Conservation (phyloP, 2,329 filamentous ascomycete species). For the Ascochyta lentis region DNA sequence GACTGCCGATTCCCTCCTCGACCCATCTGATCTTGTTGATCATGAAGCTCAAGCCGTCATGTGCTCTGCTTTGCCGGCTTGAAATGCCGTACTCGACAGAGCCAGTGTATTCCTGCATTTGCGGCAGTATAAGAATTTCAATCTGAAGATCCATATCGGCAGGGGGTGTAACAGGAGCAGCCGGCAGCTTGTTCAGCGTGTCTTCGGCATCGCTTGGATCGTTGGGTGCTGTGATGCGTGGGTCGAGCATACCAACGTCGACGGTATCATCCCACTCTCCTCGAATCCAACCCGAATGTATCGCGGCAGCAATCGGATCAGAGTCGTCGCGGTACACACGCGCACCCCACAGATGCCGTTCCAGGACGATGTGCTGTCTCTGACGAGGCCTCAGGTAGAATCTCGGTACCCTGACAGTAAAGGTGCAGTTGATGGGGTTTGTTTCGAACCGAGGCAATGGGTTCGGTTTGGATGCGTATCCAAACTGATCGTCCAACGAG, state of each 20-base stretch:
- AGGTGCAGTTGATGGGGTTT: conserved; percentile 81
- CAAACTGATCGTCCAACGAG: conserved; percentile 60
- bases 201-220: conserved; percentile 54
- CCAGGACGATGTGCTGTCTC: conserved; percentile 82
- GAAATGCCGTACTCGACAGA: conserved; percentile 81
- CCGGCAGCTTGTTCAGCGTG: conserved; percentile 47
- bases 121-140: conserved; percentile 81
- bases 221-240: conserved; percentile 56
- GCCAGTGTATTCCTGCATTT: conserved; percentile 76
- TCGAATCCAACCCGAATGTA: conserved; percentile 90
- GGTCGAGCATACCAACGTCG: conserved; percentile 70
- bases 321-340: conserved; percentile 97
- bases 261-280: conserved; percentile 86
- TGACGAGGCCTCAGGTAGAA: conserved; percentile 73
- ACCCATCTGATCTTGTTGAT: conserved; percentile 85
- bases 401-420: conserved; percentile 85
- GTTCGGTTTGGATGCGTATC: conserved; percentile 67
- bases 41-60: conserved; percentile 91
- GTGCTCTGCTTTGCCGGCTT: conserved; percentile 79
- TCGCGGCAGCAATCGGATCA: conserved; percentile 88
- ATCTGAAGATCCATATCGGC: conserved; percentile 82
- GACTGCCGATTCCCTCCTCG: conserved; percentile 66
- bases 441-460: conserved; percentile 78
- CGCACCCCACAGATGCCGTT: conserved; percentile 87
- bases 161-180: conserved; percentile 67